These are phyloP conservation scores for Volvox carteri DNA, from an alignment of 163 green algal genomes.

Conservation along the genomic window DNA sequence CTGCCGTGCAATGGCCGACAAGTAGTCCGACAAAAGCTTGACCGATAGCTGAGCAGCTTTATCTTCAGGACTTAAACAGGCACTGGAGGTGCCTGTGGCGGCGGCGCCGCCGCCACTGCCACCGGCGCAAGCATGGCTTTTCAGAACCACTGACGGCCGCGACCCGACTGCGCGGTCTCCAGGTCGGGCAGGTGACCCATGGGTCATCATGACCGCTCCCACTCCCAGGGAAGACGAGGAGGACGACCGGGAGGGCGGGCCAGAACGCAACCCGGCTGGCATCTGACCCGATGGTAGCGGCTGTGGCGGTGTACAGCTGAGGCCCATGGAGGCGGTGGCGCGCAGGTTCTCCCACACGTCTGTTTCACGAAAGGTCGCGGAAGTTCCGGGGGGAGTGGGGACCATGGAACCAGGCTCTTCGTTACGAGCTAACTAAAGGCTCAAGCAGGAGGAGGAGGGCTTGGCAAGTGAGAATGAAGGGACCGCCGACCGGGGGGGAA, in stretches of 20 bases:
- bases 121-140: background rate
- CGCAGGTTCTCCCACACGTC: slow-evolving; percentile 20
- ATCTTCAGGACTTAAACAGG: slow-evolving; percentile 64
- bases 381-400: too few species aligned
- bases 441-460: too few species aligned
- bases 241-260: slow-evolving; percentile 16
- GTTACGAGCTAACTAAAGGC: too few species aligned
- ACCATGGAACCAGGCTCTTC: too few species aligned
- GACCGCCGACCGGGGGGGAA: too few species aligned
- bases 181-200: slow-evolving; percentile 2
- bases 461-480: too few species aligned
- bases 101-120: background rate
- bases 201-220: background rate
- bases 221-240: slow-evolving; percentile 22
- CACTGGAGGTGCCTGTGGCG: background rate
- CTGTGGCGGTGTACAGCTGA: too few species aligned
- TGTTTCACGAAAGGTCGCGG: too few species aligned
- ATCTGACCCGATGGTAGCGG: background rate
- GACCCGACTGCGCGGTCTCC: background rate
- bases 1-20: slow-evolving; percentile 50
- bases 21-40: slow-evolving; percentile 71
- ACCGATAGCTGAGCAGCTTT: slow-evolving; percentile 76
- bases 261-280: background rate
- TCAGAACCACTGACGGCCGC: background rate
- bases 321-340: background rate